Evolutionary conservation across 805 yeast genomes (phyloP).

Genomic region (Monosporozyma siamensis): DNA sequence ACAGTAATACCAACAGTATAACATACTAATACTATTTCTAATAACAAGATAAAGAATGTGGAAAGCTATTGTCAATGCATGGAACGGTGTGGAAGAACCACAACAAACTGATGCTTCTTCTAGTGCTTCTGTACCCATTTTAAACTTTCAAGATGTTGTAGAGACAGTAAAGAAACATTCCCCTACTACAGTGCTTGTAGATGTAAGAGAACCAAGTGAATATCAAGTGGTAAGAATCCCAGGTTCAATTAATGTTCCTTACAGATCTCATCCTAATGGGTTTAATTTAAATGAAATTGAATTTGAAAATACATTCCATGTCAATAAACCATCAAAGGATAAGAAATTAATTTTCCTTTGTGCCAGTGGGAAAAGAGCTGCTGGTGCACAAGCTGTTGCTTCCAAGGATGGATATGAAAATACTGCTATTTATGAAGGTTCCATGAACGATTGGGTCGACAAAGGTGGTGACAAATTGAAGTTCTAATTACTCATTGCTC

Average conservation of each 20-base stretch:
- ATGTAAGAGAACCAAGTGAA: conserved; percentile 83
- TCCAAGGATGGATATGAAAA: conserved; percentile 65
- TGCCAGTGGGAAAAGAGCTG: conserved; percentile 76
- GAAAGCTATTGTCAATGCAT: conserved; percentile 20
- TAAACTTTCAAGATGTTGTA: conserved; percentile 45
- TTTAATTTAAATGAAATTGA: conserved; percentile 59
- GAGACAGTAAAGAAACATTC: conserved; percentile 34
- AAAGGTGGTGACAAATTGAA: conserved; percentile 21
- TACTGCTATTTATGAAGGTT: conserved; percentile 72
- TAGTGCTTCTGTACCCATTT: conserved; percentile 16
- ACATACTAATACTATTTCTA: too few relatives aligned
- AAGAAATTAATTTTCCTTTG: conserved; percentile 74
- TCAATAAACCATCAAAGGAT: conserved; percentile 55
- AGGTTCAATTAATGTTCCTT: conserved; percentile 74
- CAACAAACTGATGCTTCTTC: background rate
- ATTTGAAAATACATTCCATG: conserved; percentile 64
- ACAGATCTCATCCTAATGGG: conserved; percentile 79
- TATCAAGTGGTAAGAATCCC: conserved; percentile 63
- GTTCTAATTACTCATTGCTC: conserved; percentile 4
- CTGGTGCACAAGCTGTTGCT: conserved; percentile 80
- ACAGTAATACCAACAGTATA: background rate
- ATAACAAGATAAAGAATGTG: too few relatives aligned
- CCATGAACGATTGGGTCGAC: conserved; percentile 70
- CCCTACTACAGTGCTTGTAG: conserved; percentile 50
- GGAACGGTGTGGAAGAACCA: conserved; percentile 19